Evolutionary conservation across 2,329 filamentous ascomycete species (phyloP), one percentile per base, ranked within the genome.

Genomic region (Alternaria sp.): DNA sequence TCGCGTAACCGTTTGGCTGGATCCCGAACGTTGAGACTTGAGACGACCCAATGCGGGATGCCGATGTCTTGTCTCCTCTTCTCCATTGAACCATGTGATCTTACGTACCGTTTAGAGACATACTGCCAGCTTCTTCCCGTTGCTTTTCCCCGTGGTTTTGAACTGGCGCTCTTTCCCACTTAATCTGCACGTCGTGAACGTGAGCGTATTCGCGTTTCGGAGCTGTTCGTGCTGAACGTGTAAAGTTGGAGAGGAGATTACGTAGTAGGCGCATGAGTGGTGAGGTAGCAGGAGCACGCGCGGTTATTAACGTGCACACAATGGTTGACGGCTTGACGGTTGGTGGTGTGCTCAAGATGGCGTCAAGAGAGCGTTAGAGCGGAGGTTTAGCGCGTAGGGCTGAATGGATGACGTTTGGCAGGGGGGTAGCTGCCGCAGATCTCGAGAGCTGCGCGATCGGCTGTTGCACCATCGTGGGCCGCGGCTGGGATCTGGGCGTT

Each of bases 131-230:
- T 14, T 41, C 55, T 62, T 43, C 51, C 18, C 43, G 47, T 37
- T 56, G 33, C 14, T 46, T 60, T 60, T 37, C 53, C 25, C 49
- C 57, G 20, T 53, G 23, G 5, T 43, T 46, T 4, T 43, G 41
- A 4, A 18, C 26, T 11, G 50, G 7, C 5, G 18, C 20, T 18
- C 55, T 56, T 28, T 55, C 51, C 57, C 60, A 66, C 58, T 63
- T 58, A 41, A 65, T 64, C 44, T 58, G 46, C 8, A 70, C 66
- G 68, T 78, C 74, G 73, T 76, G 75, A 4, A 78, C 75, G 53
- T 75, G 71, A 15, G 75, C 75, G 66, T 67, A 76, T 6, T 66
- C 58, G 43, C 73, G 68, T 53, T 57, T 70, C 2, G 47, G 30
- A 12, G 60, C 30, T 6, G 21, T 21, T 30, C 55, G 59, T 46